A percentile compares a stretch with the other conserved stretches of the same genome.
These are phyloP conservation scores for Croton setiger DNA, from an alignment of 441 rosid genomes.

Conservation along the genomic window DNA sequence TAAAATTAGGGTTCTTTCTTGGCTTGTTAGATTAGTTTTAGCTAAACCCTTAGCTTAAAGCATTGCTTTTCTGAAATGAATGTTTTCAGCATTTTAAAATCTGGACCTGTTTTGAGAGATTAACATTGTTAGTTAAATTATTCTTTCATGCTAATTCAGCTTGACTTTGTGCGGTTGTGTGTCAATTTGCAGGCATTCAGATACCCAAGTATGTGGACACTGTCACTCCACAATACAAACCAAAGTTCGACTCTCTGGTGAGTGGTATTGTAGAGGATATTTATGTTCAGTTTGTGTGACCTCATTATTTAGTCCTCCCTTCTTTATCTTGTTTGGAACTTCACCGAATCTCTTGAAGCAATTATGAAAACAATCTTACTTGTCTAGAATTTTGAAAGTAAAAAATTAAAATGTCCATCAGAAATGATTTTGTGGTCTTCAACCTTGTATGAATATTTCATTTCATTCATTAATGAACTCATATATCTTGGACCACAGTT, in stretches of 20 bases:
- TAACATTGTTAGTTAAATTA: background rate
- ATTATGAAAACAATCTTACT: slow-evolving; percentile 3
- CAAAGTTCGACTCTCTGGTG: slow-evolving; percentile 45
- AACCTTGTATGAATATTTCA: background rate
- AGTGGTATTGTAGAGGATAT: slow-evolving; percentile 18
- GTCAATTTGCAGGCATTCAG: background rate
- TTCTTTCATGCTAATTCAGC: slow-evolving; percentile 6
- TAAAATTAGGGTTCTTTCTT: background rate
- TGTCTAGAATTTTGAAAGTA: background rate
- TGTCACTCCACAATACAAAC: slow-evolving; percentile 5
- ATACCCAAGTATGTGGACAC: slow-evolving; percentile 8
- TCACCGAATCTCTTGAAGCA: background rate
- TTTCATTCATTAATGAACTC: background rate
- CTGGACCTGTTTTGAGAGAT: background rate
- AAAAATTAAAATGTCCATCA: background rate
- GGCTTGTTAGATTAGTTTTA: background rate
- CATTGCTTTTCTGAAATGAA: background rate
- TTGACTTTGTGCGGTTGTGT: background rate
- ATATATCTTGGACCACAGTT: slow-evolving; percentile 31
- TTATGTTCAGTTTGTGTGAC: background rate
- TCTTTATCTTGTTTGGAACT: background rate
- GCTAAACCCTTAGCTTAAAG: background rate
- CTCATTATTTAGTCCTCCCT: no score
- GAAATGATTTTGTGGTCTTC: background rate
- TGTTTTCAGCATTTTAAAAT: background rate